Conservation (phyloP, 2,329 filamentous ascomycete species). For the Elsinoe fawcettii region DNA sequence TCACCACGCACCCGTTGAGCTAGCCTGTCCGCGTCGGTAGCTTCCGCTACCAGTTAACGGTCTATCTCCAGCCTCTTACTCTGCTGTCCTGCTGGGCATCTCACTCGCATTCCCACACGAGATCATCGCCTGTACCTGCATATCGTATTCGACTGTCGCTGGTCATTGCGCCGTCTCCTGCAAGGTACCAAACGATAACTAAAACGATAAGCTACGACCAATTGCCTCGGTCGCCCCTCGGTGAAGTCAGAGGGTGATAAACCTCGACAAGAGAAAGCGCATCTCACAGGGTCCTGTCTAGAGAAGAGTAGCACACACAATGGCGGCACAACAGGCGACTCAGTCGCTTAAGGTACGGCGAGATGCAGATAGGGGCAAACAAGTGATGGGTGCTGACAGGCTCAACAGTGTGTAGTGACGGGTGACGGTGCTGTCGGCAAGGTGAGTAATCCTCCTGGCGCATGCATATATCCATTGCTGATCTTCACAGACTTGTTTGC, state of each 20-base stretch:
- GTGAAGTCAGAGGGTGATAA: neutral
- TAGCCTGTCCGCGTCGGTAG: constrained; percentile 6
- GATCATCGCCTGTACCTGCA: constrained; percentile 10
- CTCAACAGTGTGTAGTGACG: constrained; percentile 82
- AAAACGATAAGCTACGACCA: neutral
- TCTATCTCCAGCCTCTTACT: constrained; percentile 16
- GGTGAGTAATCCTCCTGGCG: constrained; percentile 47
- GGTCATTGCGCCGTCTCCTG: neutral
- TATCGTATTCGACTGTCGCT: constrained; percentile 1
- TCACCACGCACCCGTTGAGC: constrained; percentile 11
- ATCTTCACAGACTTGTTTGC: constrained; percentile 73
- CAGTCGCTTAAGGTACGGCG: constrained; percentile 75
- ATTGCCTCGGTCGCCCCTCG: constrained; percentile 12
- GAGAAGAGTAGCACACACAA: constrained; percentile 12
- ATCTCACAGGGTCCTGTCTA: neutral
- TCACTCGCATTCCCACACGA: neutral
- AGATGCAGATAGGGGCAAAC: constrained; percentile 18
- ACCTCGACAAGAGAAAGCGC: constrained; percentile 1
- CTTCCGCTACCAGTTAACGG: constrained; percentile 15
- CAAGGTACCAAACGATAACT: neutral
- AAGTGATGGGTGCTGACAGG: constrained; percentile 18
- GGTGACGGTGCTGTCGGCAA: constrained; percentile 99
- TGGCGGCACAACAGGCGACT: constrained; percentile 76
- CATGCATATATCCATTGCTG: constrained; percentile 16
- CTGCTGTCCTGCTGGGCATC: neutral